Base-by-base conservation (phyloP, 2,329 filamentous ascomycete species). In the Plenodomus tracheiphilus region DNA sequence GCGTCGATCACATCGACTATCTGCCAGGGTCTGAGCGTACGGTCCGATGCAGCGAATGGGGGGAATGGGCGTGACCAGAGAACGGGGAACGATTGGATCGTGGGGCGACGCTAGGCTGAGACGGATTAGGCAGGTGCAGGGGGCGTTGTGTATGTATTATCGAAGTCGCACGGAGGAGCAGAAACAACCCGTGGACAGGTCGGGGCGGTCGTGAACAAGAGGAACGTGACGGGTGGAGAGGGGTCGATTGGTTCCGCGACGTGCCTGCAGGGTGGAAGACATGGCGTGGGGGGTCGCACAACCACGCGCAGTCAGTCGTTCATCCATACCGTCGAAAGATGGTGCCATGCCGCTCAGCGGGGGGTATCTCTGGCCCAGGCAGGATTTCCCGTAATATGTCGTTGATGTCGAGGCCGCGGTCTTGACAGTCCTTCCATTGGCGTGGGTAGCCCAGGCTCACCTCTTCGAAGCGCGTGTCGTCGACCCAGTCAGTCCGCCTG, bases 401-500 rank as follows among this genome's bases (percentile, higher is more conserved):
- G 46, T 78, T 78, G 50, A 79, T 69, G 49, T 75, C 74, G 46
- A 76, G 53, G 4, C 75, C 76, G 7, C 60, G 66, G 15, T 74
- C 70, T 41, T 72, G 71, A 37, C 70, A 73, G 6, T 74, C 68
- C 43, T 76, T 69, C 76, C 76, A 78, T 46, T 79, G 76, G 42
- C 71, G 58, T 20, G 76, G 76, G 54, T 79, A 79, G n/a, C 76
- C 76, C 41, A 77, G 51, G 46, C 72, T 75, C 40, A 74, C 71
- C 56, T 79, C 76, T 55, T 79, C 76, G 47, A 78, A 79, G 17
- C 76, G 66, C 25, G 75, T 75, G 13, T 70, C 65, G 52, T 77
- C 75, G 36, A 69, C 73, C 73, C 75, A 79, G 53, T 79, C 76
- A 3, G 76, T 79, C 13, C 76, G 59, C 30, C 75, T 58, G 11